phyloP scores from a whole-genome alignment of 2,329 filamentous ascomycete species.

The Lachnellula occidentalis region DNA sequence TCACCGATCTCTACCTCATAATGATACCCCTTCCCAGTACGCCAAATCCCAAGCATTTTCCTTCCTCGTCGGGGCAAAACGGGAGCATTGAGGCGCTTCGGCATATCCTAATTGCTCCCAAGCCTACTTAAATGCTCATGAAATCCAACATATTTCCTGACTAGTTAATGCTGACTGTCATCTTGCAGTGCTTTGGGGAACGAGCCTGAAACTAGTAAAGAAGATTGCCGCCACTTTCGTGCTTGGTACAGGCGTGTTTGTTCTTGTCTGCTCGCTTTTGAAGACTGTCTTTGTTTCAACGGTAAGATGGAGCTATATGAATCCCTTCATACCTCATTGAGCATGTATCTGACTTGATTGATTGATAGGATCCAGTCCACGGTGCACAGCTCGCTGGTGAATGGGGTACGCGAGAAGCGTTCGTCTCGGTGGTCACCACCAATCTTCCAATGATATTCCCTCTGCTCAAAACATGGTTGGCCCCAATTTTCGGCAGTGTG shows the following conservation, averaged over 20 bases:
- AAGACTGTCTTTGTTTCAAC: constrained; percentile 46
- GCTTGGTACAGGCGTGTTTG: constrained; percentile 51
- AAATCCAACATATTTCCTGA: too few relatives aligned
- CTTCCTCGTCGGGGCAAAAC: too few relatives aligned
- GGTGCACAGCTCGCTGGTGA: constrained; percentile 35
- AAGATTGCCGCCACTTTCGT: constrained; percentile 49
- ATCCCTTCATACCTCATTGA: background rate
- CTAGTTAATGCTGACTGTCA: too few relatives aligned
- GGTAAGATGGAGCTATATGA: constrained; percentile 4
- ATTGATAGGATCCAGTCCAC: constrained; percentile 33
- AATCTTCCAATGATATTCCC: constrained; percentile 41
- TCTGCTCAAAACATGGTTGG: constrained; percentile 36
- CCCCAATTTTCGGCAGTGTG: constrained; percentile 34
- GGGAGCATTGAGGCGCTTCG: too few relatives aligned
- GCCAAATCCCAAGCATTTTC: too few relatives aligned
- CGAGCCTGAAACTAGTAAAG: constrained; percentile 42
- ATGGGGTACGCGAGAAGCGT: constrained; percentile 35
- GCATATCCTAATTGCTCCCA: too few relatives aligned
- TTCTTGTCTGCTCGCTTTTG: constrained; percentile 49
- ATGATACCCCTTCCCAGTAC: constrained; percentile 35
- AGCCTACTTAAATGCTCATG: too few relatives aligned
- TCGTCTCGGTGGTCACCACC: constrained; percentile 36
- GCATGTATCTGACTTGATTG: constrained; percentile 30
- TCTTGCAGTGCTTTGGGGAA: constrained; percentile 42
- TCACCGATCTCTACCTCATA: constrained; percentile 53